Base-by-base conservation (phyloP, 352 stramenopile species). In the Elongisporangium senticosum region DNA sequence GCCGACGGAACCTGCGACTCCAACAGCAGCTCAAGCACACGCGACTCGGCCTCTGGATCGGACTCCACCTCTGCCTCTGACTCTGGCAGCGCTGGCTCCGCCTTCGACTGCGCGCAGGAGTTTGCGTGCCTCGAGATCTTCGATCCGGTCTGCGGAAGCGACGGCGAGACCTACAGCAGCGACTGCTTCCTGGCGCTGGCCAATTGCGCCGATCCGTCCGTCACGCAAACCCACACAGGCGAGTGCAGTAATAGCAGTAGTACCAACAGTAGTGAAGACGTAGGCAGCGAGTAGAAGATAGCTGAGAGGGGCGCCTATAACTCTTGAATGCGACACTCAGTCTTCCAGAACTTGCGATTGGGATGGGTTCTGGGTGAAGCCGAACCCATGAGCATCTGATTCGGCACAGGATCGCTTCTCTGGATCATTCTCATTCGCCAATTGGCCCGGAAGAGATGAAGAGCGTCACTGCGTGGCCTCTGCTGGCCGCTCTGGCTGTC, bases 91-190 rank as follows among this genome's bases (percentile, higher is more conserved):
- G 2, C 22, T 33, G 22, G 19, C 55, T 47, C 26, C 10, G 26
- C 10, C 8, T 33, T 51, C 22, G 48, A 21, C 20, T 71, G 65
- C 43, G 28, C 56, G 22, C 24, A 68, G 43, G 59, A 74, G 51
- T 74, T 74, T 49, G 40, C 47, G 49, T 71, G 66, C 56, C 20
- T 71, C 13, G 59, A 64, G 20, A 51, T 71, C 33, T 72, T 60
- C 63, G 63, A 61, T 17, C 66, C 63, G 0, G 73, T 86, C 13
- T 86, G 73, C 23, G 75, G 75, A 24, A 77, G 71, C 13, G 68
- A 86, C 58, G 63, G 64, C 53, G 49, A 67, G 49, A 78, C 67
- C 1, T 82, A 85, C 72, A 64, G 55, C 63, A 85, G 79, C 54
- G 56, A 77, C 49, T 85, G 75, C 53, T 48, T 66, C 22, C 49